Evolutionary conservation across 768 basidiomycete species (phyloP).

Genomic region (Lentinula raphanica): DNA sequence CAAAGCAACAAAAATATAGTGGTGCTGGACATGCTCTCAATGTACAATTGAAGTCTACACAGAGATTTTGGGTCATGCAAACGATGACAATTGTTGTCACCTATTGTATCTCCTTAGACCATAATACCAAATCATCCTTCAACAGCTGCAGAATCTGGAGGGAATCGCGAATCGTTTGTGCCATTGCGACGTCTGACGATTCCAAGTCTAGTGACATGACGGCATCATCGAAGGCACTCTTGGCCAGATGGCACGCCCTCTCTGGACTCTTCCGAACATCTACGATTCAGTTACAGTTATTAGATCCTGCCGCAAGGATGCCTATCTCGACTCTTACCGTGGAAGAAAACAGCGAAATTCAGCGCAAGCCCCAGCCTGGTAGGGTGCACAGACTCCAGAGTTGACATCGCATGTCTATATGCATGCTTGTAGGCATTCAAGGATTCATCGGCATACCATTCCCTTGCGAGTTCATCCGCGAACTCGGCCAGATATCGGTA

Average conservation of each 20-base stretch:
- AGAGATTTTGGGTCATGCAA: neutral
- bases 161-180: constrained; percentile 58
- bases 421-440: constrained; percentile 83
- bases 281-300: constrained; percentile 12
- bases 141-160: constrained; percentile 80
- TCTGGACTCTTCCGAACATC: constrained; percentile 83
- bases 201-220: constrained; percentile 54
- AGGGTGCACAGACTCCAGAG: constrained; percentile 75
- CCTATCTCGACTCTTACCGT: constrained; percentile 33
- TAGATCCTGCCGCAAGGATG: neutral
- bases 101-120: constrained; percentile 70
- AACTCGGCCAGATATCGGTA: constrained; percentile 89
- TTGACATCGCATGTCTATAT: constrained; percentile 73
- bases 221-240: constrained; percentile 90
- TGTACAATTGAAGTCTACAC: neutral
- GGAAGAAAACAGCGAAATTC: constrained; percentile 94
- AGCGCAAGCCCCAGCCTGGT: constrained; percentile 84
- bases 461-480: constrained; percentile 64
- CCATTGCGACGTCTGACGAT: constrained; percentile 24
- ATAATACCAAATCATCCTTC: constrained; percentile 80
- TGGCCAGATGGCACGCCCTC: constrained; percentile 82
- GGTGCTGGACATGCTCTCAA: neutral
- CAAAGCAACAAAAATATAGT: neutral
- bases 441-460: constrained; percentile 66
- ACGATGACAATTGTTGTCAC: neutral